Evolutionary conservation across 192 early-diverging fungal genomes (phyloP).

Genomic region (Gryganskiella cystojenkinii): DNA sequence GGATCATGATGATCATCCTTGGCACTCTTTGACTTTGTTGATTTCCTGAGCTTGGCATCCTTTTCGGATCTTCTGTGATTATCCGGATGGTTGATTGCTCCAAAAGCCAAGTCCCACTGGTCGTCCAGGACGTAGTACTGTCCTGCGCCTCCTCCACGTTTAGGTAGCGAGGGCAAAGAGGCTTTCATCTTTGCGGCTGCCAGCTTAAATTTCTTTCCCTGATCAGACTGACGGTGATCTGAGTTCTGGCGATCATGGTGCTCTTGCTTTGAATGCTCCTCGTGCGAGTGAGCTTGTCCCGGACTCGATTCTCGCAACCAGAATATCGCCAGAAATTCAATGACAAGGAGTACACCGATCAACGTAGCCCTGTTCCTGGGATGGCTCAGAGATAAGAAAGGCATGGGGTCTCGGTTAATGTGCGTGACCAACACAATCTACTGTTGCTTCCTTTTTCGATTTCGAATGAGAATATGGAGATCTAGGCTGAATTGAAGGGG

Average conservation of each 20-base stretch:
- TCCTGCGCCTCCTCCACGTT: too few relatives aligned
- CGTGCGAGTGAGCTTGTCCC: background rate
- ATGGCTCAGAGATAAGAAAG: conserved; percentile 20
- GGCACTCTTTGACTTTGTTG: too few relatives aligned
- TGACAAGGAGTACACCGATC: conserved; percentile 10
- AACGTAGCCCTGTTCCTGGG: conserved; percentile 26
- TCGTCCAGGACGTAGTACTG: too few relatives aligned
- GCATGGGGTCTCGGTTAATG: conserved; percentile 14
- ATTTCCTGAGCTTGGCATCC: too few relatives aligned
- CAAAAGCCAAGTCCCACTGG: too few relatives aligned
- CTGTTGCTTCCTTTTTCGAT: background rate
- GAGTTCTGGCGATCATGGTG: background rate
- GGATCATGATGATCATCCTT: too few relatives aligned
- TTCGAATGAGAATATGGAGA: background rate
- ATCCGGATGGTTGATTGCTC: too few relatives aligned
- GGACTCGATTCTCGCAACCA: conserved; percentile 19
- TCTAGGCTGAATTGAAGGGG: background rate
- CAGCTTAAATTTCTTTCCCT: too few relatives aligned
- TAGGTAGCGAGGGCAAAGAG: too few relatives aligned
- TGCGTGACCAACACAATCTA: background rate
- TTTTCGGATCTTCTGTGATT: too few relatives aligned
- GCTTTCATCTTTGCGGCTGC: too few relatives aligned
- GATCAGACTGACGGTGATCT: background rate
- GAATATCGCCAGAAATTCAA: conserved; percentile 38
- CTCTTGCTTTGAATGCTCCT: background rate